A percentile compares a stretch with the other conserved stretches of the same genome.
phyloP scores from a whole-genome alignment of 225 moss, liverwort and hornwort genomes.

The Asterella californica region DNA sequence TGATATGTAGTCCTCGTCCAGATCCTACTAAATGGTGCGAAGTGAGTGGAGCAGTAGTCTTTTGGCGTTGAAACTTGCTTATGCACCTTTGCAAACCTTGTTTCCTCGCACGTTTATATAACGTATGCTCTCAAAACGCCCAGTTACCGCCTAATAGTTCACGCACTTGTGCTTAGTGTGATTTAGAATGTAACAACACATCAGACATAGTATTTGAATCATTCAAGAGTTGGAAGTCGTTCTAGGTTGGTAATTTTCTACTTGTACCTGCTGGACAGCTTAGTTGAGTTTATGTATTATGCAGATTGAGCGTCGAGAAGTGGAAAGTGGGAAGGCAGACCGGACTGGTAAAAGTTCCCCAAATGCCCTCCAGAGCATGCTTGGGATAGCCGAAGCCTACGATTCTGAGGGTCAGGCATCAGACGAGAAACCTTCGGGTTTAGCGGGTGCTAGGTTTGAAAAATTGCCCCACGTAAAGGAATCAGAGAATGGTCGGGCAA shows the following conservation, averaged over 20 bases:
- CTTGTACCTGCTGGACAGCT: no score
- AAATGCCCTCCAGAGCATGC: constrained; percentile 39
- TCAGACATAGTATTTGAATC: neutral
- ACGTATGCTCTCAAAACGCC: neutral
- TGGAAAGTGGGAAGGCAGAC: constrained; percentile 3
- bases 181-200: neutral
- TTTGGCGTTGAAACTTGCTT: no score
- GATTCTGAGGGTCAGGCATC: constrained; percentile 45
- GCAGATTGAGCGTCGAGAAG: constrained; percentile 19
- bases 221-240: neutral
- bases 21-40: no score
- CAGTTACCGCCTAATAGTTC: no score
- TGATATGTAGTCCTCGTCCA: no score
- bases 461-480: constrained; percentile 4
- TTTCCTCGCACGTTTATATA: neutral
- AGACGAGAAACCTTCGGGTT: constrained; percentile 25
- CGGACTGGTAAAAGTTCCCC: constrained; percentile 3
- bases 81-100: neutral
- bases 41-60: no score
- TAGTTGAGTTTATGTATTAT: neutral
- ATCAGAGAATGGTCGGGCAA: constrained; percentile 26
- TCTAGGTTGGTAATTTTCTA: neutral
- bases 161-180: neutral
- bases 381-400: constrained; percentile 44
- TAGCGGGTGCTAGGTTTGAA: constrained; percentile 9